Conservation (phyloP, 345 rosid genomes). For the Salix exigua region DNA sequence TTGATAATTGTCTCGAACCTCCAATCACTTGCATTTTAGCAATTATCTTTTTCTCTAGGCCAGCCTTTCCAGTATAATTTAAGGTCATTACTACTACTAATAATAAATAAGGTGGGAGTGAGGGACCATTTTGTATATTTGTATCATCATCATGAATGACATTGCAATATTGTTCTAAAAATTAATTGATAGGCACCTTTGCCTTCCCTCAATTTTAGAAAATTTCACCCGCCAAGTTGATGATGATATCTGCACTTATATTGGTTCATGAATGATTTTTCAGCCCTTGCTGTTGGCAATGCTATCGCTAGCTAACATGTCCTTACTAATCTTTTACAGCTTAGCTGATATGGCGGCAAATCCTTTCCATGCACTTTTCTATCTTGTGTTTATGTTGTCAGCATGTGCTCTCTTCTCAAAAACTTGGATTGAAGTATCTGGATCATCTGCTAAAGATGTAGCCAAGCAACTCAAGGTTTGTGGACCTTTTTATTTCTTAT, state of each 20-base stretch:
- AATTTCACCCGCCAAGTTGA: slow-evolving; percentile 8
- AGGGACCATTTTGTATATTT: not conserved
- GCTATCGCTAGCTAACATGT: not conserved
- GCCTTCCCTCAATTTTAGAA: not conserved
- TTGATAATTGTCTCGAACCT: not conserved
- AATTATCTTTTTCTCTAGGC: not conserved
- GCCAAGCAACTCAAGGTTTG: slow-evolving; percentile 85
- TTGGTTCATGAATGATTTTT: not conserved
- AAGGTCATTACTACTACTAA: not conserved
- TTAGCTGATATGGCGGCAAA: slow-evolving; percentile 90
- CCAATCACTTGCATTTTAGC: not conserved
- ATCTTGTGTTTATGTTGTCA: slow-evolving; percentile 69
- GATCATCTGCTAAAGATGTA: slow-evolving; percentile 79
- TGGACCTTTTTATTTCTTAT: not conserved
- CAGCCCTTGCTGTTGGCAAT: not conserved
- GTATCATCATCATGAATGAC: not conserved
- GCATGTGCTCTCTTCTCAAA: slow-evolving; percentile 88
- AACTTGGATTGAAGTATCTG: slow-evolving; percentile 91
- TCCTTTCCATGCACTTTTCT: slow-evolving; percentile 85
- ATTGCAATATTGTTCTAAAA: too few species aligned
- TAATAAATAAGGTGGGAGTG: too few species aligned
- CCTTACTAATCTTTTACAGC: slow-evolving; percentile 37
- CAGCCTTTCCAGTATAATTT: not conserved
- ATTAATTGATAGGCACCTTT: too few species aligned
- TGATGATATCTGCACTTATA: not conserved